Conservation (phyloP, 2,329 filamentous ascomycete species). For the Calonectria fujianensis region DNA sequence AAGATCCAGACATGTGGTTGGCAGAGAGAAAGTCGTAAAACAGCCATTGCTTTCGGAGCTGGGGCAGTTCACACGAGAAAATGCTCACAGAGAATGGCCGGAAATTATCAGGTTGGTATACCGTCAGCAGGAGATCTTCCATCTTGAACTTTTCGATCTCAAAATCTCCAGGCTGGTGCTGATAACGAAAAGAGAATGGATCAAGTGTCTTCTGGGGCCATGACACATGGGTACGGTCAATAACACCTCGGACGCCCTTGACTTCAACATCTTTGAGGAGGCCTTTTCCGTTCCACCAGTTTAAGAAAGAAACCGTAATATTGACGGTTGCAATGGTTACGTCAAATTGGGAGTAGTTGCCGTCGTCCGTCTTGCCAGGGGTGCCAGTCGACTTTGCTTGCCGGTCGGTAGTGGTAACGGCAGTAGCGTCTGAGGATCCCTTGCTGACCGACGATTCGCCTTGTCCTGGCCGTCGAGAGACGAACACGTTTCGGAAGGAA, state of each 20-base stretch:
- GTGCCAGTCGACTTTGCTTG: constrained; percentile 62
- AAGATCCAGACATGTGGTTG: constrained; percentile 96
- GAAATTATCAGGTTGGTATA: constrained; percentile 93
- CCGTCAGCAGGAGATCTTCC: constrained; percentile 92
- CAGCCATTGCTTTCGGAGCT: constrained; percentile 95
- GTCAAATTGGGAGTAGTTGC: constrained; percentile 98
- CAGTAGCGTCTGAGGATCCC: constrained; percentile 91
- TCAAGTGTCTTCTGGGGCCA: constrained; percentile 81
- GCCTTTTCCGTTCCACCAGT: constrained; percentile 99
- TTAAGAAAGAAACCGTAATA: constrained; percentile 96
- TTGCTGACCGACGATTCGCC: constrained; percentile 89
- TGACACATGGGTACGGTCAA: constrained; percentile 89
- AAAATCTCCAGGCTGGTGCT: constrained; percentile 93
- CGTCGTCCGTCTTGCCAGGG: constrained; percentile 79
- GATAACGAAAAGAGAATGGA: constrained; percentile 90
- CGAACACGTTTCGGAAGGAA: constrained; percentile 96
- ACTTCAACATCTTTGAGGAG: constrained; percentile 94
- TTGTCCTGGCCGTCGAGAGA: constrained; percentile 92
- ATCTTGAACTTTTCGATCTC: constrained; percentile 98
- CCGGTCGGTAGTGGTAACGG: constrained; percentile 85
- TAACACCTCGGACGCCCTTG: constrained; percentile 92
- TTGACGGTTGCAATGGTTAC: constrained; percentile 96
- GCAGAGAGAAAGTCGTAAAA: constrained; percentile 98
- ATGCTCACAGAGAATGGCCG: constrained; percentile 97
- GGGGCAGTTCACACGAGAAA: constrained; percentile 94